Percentiles rank a stretch among this genome's conserved stretches.
Evolutionary conservation across 257 asterid species (phyloP).

Genomic region (Knoxia roxburghii): DNA sequence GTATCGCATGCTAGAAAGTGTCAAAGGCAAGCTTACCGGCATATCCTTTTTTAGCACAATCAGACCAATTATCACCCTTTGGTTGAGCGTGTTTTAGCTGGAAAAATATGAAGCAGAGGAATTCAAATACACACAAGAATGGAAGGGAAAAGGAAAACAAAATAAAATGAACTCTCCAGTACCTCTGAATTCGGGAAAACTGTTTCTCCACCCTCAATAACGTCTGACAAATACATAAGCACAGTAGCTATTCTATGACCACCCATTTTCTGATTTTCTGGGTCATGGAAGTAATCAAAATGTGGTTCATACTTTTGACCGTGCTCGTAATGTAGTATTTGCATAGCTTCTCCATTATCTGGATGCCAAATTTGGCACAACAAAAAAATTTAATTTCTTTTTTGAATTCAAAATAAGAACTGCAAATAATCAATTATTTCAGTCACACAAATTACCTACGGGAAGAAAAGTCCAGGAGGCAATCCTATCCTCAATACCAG

Average conservation of each 20-base stretch:
- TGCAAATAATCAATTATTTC: neutral
- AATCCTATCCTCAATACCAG: conserved; percentile 56
- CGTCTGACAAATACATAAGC: conserved; percentile 76
- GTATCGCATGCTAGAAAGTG: neutral
- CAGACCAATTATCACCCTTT: conserved; percentile 73
- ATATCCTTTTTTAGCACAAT: conserved; percentile 81
- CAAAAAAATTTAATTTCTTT: neutral
- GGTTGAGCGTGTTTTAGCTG: conserved; percentile 51
- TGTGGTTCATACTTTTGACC: conserved; percentile 94
- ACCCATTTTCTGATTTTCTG: conserved; percentile 65
- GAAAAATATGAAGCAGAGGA: neutral
- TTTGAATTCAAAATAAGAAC: neutral
- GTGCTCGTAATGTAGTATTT: conserved; percentile 68
- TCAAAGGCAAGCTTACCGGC: conserved; percentile 40
- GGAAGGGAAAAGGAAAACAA: neutral
- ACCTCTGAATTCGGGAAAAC: conserved; percentile 74
- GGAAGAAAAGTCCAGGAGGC: conserved; percentile 98
- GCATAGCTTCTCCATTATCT: conserved; percentile 90
- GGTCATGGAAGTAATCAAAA: conserved; percentile 69
- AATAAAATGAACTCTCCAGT: neutral
- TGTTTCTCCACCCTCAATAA: conserved; percentile 80
- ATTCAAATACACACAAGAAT: neutral
- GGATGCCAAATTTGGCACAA: conserved; percentile 12
- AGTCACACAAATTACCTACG: conserved; percentile 38
- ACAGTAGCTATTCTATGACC: conserved; percentile 92